Evolutionary conservation across 2,329 filamentous ascomycete species (phyloP), one percentile per base, ranked within the genome.

Genomic region (Scedosporium apiospermum): DNA sequence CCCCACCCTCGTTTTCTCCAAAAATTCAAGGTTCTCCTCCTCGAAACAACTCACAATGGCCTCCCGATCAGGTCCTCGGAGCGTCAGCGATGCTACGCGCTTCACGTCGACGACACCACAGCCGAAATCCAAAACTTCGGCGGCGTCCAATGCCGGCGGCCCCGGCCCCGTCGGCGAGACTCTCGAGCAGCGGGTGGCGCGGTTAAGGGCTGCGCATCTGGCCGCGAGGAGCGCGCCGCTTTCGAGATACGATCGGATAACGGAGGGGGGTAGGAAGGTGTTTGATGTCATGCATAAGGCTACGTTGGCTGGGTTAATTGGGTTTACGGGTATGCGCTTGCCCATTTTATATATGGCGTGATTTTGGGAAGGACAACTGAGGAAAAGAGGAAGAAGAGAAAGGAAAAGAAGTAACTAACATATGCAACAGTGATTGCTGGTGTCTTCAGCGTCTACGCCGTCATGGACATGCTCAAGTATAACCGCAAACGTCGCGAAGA

Each of bases 41-140:
- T 58, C 51, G 27, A 6, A 26, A 12, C 62, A 18, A 51, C 10
- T 46, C 34, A 64, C 64, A 68, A 79, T 78, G 77, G 73, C 74
- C 63, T 74, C 75, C 41, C 73, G 74, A 67, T 74, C 78, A 55
- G 78, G 77, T 66, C 82, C 88, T 65, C 87, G 88, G 72, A 90
- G 85, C 76, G 87, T 89, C 72, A 85, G 84, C 69, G 90, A 93
- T 73, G 90, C 90, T 67, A 95, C 90, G 69, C 87, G 89, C 71
- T 95, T 79, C 72, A 79, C 77, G 42, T 78, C 77, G 63, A 78
- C 76, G 63, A 76, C 77, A 64, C 77, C 77, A 61, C 89, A 91
- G 76, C 89, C 88, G 68, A 82, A 82, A 66, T 84, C 85, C 67
- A 89, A 89, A 72, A 74, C 80, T 51, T 70, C 70, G 73, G 65